Percentiles rank a stretch among this genome's conserved stretches.
Evolutionary conservation across 768 basidiomycete species (phyloP).

Genomic region (Xerocomellus chrysenteron): DNA sequence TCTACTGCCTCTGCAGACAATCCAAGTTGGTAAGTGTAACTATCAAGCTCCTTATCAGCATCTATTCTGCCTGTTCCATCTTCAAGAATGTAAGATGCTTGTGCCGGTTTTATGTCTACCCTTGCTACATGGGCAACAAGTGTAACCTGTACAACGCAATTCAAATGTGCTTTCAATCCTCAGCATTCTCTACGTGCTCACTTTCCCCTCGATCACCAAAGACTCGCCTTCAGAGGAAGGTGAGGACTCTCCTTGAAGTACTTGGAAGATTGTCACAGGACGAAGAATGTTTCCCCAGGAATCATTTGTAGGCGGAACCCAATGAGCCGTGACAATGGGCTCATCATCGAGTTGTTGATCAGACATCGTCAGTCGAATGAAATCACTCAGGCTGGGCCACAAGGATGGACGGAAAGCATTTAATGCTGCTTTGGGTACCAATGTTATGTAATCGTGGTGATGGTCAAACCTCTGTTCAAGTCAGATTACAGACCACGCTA

Average conservation of each 20-base stretch:
- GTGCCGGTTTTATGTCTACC: constrained; percentile 12
- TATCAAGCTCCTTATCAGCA: constrained; percentile 2
- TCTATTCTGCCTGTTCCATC: constrained; percentile 38
- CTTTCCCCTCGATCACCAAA: constrained; percentile 46
- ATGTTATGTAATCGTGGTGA: constrained; percentile 8
- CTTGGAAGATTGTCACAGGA: constrained; percentile 57
- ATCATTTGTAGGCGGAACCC: background rate
- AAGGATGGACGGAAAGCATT: background rate
- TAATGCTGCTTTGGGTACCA: background rate
- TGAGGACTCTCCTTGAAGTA: constrained; percentile 41
- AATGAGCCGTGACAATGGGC: constrained; percentile 1
- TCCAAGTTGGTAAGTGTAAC: background rate
- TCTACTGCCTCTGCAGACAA: constrained; percentile 2
- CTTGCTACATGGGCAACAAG: constrained; percentile 47
- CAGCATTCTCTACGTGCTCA: constrained; percentile 2
- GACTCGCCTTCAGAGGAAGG: constrained; percentile 39
- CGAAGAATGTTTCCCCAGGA: constrained; percentile 25
- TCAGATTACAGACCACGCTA: background rate
- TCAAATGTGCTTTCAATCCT: constrained; percentile 24
- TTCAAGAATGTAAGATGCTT: constrained; percentile 27
- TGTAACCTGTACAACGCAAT: constrained; percentile 34
- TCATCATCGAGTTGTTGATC: constrained; percentile 5
- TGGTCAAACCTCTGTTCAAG: too few relatives aligned
- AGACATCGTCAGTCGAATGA: constrained; percentile 5
- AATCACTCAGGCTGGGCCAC: background rate